These are phyloP conservation scores for Yamadazyma sp. DNA, from an alignment of 805 yeast genomes.

Conservation along the genomic window DNA sequence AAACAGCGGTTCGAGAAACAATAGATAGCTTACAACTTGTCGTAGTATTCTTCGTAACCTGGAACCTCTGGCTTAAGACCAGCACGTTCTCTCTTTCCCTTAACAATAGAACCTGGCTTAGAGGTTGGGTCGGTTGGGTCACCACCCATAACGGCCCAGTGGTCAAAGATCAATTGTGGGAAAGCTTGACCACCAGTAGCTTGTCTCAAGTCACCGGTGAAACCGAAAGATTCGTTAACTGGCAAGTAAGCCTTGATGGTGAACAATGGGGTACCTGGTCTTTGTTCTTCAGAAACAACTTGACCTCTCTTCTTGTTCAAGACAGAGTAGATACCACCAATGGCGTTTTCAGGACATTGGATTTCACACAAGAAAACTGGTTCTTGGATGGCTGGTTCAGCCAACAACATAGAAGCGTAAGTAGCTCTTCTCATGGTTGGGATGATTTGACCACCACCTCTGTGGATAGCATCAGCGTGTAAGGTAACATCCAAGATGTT, in stretches of 20 bases:
- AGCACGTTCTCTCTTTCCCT: conserved; percentile 81
- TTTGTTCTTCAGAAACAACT: conserved; percentile 98
- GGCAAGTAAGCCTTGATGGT: conserved; percentile 99
- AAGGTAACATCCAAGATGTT: conserved; percentile 98
- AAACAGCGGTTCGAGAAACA: too few relatives aligned
- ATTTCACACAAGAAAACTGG: conserved; percentile 99
- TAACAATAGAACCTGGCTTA: conserved; percentile 61
- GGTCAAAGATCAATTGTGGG: conserved; percentile 99
- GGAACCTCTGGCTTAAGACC: conserved; percentile 98
- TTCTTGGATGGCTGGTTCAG: conserved; percentile 98
- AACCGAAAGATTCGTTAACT: conserved; percentile 99
- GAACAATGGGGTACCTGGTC: conserved; percentile 99
- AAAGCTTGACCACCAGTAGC: conserved; percentile 99
- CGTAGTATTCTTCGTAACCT: conserved; percentile 99
- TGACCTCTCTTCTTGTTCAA: conserved; percentile 99
- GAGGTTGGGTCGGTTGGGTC: conserved; percentile 86
- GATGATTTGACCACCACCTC: conserved; percentile 99
- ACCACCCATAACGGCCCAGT: conserved; percentile 90
- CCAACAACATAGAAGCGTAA: conserved; percentile 96
- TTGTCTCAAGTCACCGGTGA: conserved; percentile 99
- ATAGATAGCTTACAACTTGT: conserved; percentile 59
- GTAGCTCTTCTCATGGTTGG: conserved; percentile 99
- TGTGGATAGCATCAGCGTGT: conserved; percentile 99
- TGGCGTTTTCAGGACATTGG: conserved; percentile 98
- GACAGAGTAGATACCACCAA: conserved; percentile 99